A percentile compares a stretch with the other conserved stretches of the same genome.
Evolutionary conservation across 805 yeast species (phyloP).

Genomic region (Kodamaea laetipori): DNA sequence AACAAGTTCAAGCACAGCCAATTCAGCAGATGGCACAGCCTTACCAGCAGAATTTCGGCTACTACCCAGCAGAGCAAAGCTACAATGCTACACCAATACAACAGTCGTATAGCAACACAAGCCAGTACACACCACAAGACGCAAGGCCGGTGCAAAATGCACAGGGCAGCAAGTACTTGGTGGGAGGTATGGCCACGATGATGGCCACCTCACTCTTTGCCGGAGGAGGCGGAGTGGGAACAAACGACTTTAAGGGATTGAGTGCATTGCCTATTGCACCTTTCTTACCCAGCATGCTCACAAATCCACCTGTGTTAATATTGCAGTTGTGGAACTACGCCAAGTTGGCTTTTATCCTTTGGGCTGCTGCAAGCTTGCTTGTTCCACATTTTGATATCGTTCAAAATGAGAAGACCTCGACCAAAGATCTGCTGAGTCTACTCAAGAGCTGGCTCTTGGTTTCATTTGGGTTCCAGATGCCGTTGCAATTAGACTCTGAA

Average conservation of each 20-base stretch:
- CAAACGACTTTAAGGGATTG: slow-evolving; percentile 46
- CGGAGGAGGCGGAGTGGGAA: slow-evolving; percentile 33
- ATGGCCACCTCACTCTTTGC: slow-evolving; percentile 62
- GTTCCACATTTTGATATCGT: slow-evolving; percentile 12
- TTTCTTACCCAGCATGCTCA: slow-evolving; percentile 2
- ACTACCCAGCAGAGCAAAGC: slow-evolving; percentile 23
- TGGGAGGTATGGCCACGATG: slow-evolving; percentile 67
- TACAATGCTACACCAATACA: slow-evolving; percentile 23
- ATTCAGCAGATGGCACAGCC: slow-evolving; percentile 10
- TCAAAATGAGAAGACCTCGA: not conserved
- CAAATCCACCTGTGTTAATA: not conserved
- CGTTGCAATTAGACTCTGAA: slow-evolving; percentile 20
- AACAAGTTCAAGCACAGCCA: slow-evolving; percentile 14
- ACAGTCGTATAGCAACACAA: slow-evolving; percentile 17
- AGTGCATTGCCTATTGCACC: slow-evolving; percentile 46
- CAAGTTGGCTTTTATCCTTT: slow-evolving; percentile 16
- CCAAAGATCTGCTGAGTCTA: slow-evolving; percentile 8
- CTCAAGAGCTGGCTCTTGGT: slow-evolving; percentile 29
- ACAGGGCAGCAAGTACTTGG: slow-evolving; percentile 43
- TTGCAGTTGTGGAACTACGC: slow-evolving; percentile 15
- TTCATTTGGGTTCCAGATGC: slow-evolving; percentile 31
- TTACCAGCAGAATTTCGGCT: slow-evolving; percentile 21
- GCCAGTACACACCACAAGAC: slow-evolving; percentile 19
- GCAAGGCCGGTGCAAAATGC: slow-evolving; percentile 16
- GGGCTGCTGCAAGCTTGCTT: slow-evolving; percentile 15